Percentiles rank a stretch among this genome's conserved stretches.
Evolutionary conservation across 169 alveolate species (phyloP).

Genomic region (Pseudocohnilembus persalinus): DNA sequence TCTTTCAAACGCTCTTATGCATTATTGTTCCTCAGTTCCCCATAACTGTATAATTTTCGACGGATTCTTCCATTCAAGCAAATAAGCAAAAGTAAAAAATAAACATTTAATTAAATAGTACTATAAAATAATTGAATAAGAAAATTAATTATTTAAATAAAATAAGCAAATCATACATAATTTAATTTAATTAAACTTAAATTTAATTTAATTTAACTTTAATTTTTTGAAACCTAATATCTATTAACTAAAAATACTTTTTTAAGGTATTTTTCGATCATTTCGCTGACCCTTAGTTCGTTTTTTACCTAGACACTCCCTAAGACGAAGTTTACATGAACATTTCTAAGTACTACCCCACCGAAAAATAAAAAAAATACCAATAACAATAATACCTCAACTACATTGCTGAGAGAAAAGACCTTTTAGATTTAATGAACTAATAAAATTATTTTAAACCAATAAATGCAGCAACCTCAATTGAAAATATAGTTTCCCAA

Average conservation of each 20-base stretch:
- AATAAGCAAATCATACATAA: no score
- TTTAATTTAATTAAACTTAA: no score
- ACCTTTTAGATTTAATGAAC: neutral
- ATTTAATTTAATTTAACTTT: no score
- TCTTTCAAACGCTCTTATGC: constrained; percentile 4
- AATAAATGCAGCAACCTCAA: constrained; percentile 3
- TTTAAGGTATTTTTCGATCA: neutral
- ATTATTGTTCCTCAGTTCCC: constrained; percentile 10
- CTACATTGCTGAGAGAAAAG: neutral
- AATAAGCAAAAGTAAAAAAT: constrained; percentile 12
- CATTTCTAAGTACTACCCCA: neutral
- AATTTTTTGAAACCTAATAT: no score
- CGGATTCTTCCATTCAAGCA: neutral
- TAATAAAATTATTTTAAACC: constrained; percentile 1
- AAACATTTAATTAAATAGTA: no score
- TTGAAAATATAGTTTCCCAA: constrained; percentile 6
- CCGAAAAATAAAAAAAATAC: constrained; percentile 16
- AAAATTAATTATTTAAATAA: no score
- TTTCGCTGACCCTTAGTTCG: neutral
- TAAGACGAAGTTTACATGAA: constrained; percentile 22
- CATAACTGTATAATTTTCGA: constrained; percentile 4
- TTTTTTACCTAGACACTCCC: constrained; percentile 15
- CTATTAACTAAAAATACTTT: neutral
- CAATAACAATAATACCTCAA: neutral
- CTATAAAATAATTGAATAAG: no score